These are phyloP conservation scores for Chrysoporthe puriensis DNA, from an alignment of 2,329 filamentous ascomycete genomes.

Conservation along the genomic window DNA sequence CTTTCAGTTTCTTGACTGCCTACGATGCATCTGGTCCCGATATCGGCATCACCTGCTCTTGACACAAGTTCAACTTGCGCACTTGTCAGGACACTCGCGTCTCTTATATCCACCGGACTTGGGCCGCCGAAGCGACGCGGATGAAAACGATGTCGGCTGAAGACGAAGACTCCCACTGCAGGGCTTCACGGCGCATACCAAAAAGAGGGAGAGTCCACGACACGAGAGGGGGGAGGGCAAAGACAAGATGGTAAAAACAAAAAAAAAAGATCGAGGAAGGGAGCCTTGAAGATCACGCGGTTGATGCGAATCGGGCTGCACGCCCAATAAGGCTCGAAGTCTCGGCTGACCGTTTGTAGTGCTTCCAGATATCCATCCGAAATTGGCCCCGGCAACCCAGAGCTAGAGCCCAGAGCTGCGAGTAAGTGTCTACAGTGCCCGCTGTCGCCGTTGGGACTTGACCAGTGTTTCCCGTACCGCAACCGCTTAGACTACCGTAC, in stretches of 20 bases:
- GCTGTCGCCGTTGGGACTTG: neutral
- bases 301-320: neutral
- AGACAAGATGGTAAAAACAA: neutral
- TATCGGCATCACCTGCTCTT: too few species aligned
- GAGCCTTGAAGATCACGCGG: neutral
- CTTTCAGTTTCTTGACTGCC: too few species aligned
- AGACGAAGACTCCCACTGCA: neutral
- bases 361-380: slow-evolving; percentile 1
- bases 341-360: neutral
- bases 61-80: too few species aligned
- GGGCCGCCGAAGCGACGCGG: neutral
- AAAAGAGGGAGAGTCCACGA: neutral
- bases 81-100: too few species aligned
- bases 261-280: neutral
- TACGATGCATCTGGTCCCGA: too few species aligned
- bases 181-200: neutral
- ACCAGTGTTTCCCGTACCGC: slow-evolving; percentile 19
- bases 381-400: neutral
- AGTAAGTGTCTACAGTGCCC: slow-evolving; percentile 14
- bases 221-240: neutral
- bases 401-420: neutral
- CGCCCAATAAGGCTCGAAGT: neutral
- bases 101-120: neutral
- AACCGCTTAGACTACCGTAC: slow-evolving; percentile 13
- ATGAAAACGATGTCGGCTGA: neutral